phyloP scores from a whole-genome alignment of 2,329 filamentous ascomycete species.

The Erysiphe neolycopersici region DNA sequence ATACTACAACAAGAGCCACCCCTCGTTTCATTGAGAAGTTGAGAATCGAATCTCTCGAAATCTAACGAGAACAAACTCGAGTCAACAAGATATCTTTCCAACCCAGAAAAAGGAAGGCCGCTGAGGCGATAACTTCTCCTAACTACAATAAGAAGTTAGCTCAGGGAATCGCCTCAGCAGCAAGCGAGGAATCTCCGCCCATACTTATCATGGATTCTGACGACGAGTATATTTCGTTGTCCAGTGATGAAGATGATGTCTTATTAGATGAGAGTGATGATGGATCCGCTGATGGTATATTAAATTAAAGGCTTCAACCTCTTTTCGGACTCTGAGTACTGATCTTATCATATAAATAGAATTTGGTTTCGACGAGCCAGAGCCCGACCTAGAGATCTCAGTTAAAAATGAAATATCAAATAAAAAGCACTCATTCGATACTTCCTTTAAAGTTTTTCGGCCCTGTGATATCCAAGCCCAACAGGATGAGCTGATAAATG shows the following conservation, averaged over 20 bases:
- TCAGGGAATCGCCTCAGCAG: constrained; percentile 15
- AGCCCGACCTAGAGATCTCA: constrained; percentile 20
- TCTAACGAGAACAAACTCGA: too few relatives aligned
- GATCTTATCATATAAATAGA: constrained; percentile 5
- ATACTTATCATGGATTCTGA: constrained; percentile 72
- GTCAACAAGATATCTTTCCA: constrained; percentile 24
- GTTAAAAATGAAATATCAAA: constrained; percentile 42
- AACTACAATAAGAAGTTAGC: constrained; percentile 12
- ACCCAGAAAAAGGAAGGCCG: constrained; percentile 25
- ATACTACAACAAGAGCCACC: too few relatives aligned
- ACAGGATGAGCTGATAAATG: constrained; percentile 63
- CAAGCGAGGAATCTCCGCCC: constrained; percentile 20
- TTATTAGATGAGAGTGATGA: constrained; percentile 58
- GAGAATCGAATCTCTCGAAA: too few relatives aligned
- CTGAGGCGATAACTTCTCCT: constrained; percentile 16
- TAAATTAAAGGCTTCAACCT: neutral
- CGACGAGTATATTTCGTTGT: constrained; percentile 73
- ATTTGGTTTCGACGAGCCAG: constrained; percentile 21
- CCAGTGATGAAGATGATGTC: constrained; percentile 49
- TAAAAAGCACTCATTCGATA: constrained; percentile 52
- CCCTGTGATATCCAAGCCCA: constrained; percentile 61
- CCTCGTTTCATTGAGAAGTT: too few relatives aligned
- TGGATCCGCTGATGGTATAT: constrained; percentile 16
- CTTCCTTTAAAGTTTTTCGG: constrained; percentile 58
- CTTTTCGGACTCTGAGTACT: neutral